Base-by-base conservation (phyloP, 495 filamentous ascomycete species). In the Baudoinia panamericana region DNA sequence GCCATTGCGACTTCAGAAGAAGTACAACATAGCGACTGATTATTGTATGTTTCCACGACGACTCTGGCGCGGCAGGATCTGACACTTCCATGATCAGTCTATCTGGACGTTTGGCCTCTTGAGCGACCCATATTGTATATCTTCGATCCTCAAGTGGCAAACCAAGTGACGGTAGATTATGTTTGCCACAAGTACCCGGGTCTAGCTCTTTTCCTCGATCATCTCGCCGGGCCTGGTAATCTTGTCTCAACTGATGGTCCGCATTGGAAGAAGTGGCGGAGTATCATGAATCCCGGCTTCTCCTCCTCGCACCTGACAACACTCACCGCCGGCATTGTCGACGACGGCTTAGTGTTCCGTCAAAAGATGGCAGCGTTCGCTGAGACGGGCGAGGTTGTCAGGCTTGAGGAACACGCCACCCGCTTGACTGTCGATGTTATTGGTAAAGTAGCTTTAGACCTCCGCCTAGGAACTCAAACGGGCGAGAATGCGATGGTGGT, bases 221-320 rank as follows among this genome's bases (percentile, higher is more conserved):
- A 46, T 22, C 44, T 66, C 28, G 56, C 60, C 0, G 51, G 51
- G 8, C 38, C 45, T n/a, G 15, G 46, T 15, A 55, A 65, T 44
- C 33, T 67, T 0, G 49, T 66, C 5, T 56, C 41, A 8, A 27
- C 54, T 11, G 55, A 64, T 3, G 63, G 61, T 0, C 25, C 33
- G 4, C 42, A 55, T 22, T 67, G 66, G 66, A 66, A 63, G 42
- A 45, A 36, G n/a, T 63, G 58, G 56, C 38, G 64, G 26, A 36
- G 25, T 31, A 39, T 61, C 5, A 65, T 69, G 45, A 70, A 63
- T 47, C 63, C 64, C 6, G 67, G 65, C 2, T 70, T 71, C 48
- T 52, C 51, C 10, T 37, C 43, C 2, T 56, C 52, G 25, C 55
- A 68, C 41, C 48, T 70, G 5, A 47, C 62, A 24, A 53, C 52